A percentile compares a stretch with the other conserved stretches of the same genome.
phyloP scores from a whole-genome alignment of 345 rosid genomes.

The Hevea brasiliensis region DNA sequence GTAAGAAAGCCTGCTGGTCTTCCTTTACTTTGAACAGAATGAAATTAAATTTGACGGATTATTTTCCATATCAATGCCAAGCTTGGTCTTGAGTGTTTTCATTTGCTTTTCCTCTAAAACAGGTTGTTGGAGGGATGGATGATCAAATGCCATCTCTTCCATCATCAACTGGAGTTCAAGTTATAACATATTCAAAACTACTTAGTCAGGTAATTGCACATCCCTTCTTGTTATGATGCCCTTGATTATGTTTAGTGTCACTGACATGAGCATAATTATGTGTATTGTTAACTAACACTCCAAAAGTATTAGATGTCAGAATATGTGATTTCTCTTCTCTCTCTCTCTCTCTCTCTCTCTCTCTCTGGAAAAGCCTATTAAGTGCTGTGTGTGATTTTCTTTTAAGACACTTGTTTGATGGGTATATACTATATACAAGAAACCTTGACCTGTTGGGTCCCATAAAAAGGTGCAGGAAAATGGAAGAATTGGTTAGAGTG shows the following conservation, averaged over 20 bases:
- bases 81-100: constrained; percentile 1
- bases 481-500: neutral
- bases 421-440: neutral
- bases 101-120: constrained; percentile 25
- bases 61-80: neutral
- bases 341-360: neutral
- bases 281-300: neutral
- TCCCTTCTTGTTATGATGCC: constrained; percentile 9
- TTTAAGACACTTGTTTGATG: neutral
- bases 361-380: neutral
- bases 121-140: constrained; percentile 94
- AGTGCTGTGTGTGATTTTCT: neutral
- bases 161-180: constrained; percentile 62
- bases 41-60: neutral
- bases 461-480: neutral
- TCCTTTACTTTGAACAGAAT: constrained; percentile 13
- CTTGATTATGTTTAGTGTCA: constrained; percentile 9
- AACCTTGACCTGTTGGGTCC: neutral
- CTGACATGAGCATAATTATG: neutral
- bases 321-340: neutral
- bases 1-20: constrained; percentile 42
- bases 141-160: constrained; percentile 83
- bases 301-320: neutral
- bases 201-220: constrained; percentile 64
- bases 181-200: constrained; percentile 71